Evolutionary conservation across 2,329 filamentous ascomycete genomes (phyloP).

Genomic region (Exophiala dermatitidis): DNA sequence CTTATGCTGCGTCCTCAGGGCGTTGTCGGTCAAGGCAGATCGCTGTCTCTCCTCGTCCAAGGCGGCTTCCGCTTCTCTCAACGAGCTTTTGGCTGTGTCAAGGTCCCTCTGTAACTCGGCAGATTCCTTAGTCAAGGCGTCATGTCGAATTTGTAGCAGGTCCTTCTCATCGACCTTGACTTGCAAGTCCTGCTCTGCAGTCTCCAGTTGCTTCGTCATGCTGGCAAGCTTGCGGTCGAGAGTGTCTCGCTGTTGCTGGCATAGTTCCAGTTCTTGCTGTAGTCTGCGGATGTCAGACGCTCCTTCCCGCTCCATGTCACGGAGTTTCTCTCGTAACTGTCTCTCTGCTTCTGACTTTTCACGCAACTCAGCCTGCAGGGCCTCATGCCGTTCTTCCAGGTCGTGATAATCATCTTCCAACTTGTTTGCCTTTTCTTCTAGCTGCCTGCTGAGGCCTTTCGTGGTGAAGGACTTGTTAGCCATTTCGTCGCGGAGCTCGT

Average conservation of each 20-base stretch:
- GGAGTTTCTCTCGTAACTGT: slow-evolving; percentile 38
- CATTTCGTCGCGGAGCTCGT: slow-evolving; percentile 65
- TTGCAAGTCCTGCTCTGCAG: slow-evolving; percentile 54
- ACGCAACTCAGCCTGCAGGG: slow-evolving; percentile 40
- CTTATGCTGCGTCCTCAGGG: slow-evolving; percentile 50
- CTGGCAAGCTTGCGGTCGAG: slow-evolving; percentile 40
- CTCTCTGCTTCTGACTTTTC: slow-evolving; percentile 38
- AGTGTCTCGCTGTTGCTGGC: slow-evolving; percentile 39
- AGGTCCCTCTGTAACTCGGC: slow-evolving; percentile 60
- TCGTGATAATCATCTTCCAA: slow-evolving; percentile 60
- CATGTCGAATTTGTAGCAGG: slow-evolving; percentile 60
- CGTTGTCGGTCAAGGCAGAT: slow-evolving; percentile 54
- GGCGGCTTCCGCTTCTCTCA: slow-evolving; percentile 44
- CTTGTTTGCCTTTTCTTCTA: slow-evolving; percentile 62
- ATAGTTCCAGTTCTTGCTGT: slow-evolving; percentile 40
- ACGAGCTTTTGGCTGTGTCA: slow-evolving; percentile 37
- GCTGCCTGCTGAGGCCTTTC: slow-evolving; percentile 65
- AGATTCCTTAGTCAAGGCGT: slow-evolving; percentile 60
- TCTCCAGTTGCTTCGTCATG: slow-evolving; percentile 41
- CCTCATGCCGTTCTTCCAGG: slow-evolving; percentile 41
- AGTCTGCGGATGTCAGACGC: slow-evolving; percentile 34
- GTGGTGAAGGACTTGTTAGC: slow-evolving; percentile 70
- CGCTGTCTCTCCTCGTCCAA: slow-evolving; percentile 51
- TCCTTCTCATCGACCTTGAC: slow-evolving; percentile 57
- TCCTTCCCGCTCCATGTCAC: slow-evolving; percentile 36